phyloP scores from a whole-genome alignment of 2,329 filamentous ascomycete species.

The Calonectria henricotiae region DNA sequence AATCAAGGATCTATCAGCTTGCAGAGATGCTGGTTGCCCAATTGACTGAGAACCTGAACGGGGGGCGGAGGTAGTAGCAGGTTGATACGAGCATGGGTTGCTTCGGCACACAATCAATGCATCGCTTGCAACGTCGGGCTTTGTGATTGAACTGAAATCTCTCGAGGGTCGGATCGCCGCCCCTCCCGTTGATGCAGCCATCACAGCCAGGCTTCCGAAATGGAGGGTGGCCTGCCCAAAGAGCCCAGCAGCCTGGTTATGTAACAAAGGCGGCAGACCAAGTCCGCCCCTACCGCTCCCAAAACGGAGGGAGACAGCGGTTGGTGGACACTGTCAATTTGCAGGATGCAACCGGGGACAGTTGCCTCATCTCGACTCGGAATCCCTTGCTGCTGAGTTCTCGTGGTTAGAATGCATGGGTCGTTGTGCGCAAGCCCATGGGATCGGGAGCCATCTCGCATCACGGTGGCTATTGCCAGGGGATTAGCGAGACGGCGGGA shows the following conservation, averaged over 20 bases:
- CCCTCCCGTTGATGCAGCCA: slow-evolving; percentile 30
- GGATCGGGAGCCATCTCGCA: slow-evolving; percentile 41
- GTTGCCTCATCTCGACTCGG: slow-evolving; percentile 14
- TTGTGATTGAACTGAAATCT: slow-evolving; percentile 13
- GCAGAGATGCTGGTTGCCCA: slow-evolving; percentile 2
- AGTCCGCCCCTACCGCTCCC: slow-evolving; percentile 24
- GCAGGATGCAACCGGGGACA: slow-evolving; percentile 14
- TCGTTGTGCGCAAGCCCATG: slow-evolving; percentile 14
- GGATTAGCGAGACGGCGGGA: slow-evolving; percentile 33
- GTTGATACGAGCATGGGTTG: slow-evolving; percentile 31
- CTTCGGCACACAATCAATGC: slow-evolving; percentile 26
- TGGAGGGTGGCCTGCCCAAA: slow-evolving; percentile 15
- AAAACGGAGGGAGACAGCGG: slow-evolving; percentile 1
- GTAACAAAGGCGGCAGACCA: slow-evolving; percentile 30
- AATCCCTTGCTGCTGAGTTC: slow-evolving; percentile 3
- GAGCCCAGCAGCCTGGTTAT: slow-evolving; percentile 18
- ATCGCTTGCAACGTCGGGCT: slow-evolving; percentile 18
- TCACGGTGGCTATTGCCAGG: slow-evolving; percentile 34
- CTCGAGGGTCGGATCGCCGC: slow-evolving; percentile 20
- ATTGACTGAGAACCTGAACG: not conserved
- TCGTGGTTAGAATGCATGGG: slow-evolving; percentile 24
- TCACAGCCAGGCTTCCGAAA: slow-evolving; percentile 25
- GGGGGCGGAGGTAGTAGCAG: not conserved
- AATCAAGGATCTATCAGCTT: not conserved
- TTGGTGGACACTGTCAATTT: not conserved